Evolutionary conservation across 2,329 filamentous ascomycete genomes (phyloP).

Genomic region (Penicillium concentricum): DNA sequence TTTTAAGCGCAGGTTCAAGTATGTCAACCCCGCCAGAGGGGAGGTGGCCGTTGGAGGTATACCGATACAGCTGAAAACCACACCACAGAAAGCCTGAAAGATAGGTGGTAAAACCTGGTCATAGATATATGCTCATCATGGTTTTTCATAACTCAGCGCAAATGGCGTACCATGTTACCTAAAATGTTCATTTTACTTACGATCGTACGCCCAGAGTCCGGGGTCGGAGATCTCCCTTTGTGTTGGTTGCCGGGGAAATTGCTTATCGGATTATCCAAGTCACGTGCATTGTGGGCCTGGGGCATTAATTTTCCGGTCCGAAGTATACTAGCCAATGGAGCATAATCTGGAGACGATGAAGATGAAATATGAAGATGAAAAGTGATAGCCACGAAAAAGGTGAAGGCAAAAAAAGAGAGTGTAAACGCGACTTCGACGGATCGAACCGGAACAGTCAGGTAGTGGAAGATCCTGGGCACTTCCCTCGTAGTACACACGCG

Average conservation of each 20-base stretch:
- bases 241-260: slow-evolving; percentile 10
- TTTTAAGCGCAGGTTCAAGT: neutral
- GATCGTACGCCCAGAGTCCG: neutral
- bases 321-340: neutral
- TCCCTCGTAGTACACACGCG: neutral
- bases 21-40: too few species aligned
- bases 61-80: neutral
- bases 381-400: too few species aligned
- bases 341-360: too few species aligned
- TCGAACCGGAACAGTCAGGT: neutral
- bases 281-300: neutral
- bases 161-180: neutral
- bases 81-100: neutral
- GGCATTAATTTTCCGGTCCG: slow-evolving; percentile 1
- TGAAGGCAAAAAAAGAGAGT: neutral
- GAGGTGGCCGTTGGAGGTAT: neutral
- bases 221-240: neutral
- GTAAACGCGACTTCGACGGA: neutral
- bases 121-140: too few species aligned
- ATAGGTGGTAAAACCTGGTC: neutral
- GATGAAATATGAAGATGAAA: too few species aligned
- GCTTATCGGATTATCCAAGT: slow-evolving; percentile 3
- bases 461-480: neutral
- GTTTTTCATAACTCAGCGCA: neutral
- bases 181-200: neutral